Percentiles rank a stretch among this genome's conserved stretches.
Evolutionary conservation across 495 filamentous ascomycete genomes (phyloP).

Genomic region (Trypethelium eluteriae): DNA sequence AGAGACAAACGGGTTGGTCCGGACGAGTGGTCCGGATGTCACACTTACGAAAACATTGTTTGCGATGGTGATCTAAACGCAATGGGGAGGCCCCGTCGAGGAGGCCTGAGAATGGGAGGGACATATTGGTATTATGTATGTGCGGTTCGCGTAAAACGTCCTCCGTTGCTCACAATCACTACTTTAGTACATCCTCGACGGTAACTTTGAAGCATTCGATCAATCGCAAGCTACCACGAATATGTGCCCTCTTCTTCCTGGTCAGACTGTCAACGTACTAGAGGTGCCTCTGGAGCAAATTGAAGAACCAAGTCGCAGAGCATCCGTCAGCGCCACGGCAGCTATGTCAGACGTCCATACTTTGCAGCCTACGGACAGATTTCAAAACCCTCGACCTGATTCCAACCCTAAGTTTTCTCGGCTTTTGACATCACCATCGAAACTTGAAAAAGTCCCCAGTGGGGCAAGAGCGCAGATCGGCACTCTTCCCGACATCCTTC

Average conservation of each 20-base stretch:
- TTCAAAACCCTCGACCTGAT: background rate
- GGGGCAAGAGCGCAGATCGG: background rate
- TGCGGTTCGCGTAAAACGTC: constrained; percentile 16
- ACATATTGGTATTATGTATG: constrained; percentile 92
- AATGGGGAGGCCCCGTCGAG: constrained; percentile 52
- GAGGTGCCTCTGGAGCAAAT: constrained; percentile 60
- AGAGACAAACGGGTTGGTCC: constrained; percentile 60
- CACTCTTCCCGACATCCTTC: background rate
- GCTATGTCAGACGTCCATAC: background rate
- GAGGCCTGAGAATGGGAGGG: constrained; percentile 83
- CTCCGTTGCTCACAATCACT: background rate
- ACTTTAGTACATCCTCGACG: constrained; percentile 69
- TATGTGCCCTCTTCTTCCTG: constrained; percentile 76
- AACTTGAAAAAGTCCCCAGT: background rate
- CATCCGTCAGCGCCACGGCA: background rate
- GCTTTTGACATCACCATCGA: constrained; percentile 3
- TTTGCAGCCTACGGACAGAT: background rate
- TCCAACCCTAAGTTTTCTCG: background rate
- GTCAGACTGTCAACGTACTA: constrained; percentile 75
- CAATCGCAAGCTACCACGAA: constrained; percentile 61
- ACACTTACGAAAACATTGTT: constrained; percentile 73
- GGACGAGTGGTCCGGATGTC: constrained; percentile 76
- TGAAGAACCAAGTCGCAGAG: constrained; percentile 15
- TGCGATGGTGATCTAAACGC: constrained; percentile 61
- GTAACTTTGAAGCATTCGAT: constrained; percentile 66